Conservation (phyloP, 2,329 filamentous ascomycete genomes). For the Talaromyces sp. region DNA sequence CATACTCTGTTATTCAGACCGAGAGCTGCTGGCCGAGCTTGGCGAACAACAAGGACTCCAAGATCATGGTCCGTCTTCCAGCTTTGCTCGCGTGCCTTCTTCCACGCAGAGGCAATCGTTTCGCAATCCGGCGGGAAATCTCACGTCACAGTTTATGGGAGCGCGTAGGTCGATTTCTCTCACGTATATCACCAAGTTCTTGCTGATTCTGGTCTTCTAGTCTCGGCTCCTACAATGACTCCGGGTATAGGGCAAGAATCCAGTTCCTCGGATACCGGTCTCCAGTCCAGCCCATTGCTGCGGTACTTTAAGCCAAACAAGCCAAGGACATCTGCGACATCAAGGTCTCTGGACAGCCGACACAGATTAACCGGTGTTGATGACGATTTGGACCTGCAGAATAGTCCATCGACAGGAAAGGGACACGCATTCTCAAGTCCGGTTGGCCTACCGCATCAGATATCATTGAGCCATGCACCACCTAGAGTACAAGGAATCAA, state of each 20-base stretch:
- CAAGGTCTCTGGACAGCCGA: slow-evolving; percentile 3
- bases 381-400: background rate
- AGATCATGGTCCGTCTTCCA: background rate
- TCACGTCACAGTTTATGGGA: background rate
- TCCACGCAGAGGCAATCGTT: background rate
- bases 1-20: slow-evolving; percentile 20
- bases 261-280: slow-evolving; percentile 23
- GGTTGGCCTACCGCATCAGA: slow-evolving; percentile 16
- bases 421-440: background rate
- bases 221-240: slow-evolving; percentile 7
- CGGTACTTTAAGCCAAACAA: slow-evolving; percentile 18
- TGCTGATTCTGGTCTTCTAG: background rate
- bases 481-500: slow-evolving; percentile 55
- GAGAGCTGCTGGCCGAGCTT: slow-evolving; percentile 33
- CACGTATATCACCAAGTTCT: background rate
- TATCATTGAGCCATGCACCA: slow-evolving; percentile 27
- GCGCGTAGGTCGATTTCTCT: background rate
- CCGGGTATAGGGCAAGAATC: slow-evolving; percentile 19
- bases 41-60: slow-evolving; percentile 12
- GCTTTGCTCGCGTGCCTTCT: background rate
- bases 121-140: background rate
- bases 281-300: slow-evolving; percentile 28
- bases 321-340: background rate
- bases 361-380: slow-evolving; percentile 7
- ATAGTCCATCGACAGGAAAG: background rate